Base-by-base conservation (phyloP, 2,329 filamentous ascomycete genomes). In the Lecanicillium sp. region DNA sequence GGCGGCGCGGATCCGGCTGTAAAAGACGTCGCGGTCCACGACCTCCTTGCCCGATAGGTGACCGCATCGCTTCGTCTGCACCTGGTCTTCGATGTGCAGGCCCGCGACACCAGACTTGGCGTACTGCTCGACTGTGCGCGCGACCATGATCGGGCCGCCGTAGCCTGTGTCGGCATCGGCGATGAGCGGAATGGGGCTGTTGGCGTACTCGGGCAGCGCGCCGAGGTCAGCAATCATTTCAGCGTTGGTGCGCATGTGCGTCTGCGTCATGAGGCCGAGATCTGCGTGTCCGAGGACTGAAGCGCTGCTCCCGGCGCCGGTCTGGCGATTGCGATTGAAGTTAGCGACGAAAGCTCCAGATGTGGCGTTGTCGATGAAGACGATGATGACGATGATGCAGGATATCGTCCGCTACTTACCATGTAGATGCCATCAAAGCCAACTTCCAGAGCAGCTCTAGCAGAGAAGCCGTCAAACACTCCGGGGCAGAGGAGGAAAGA, bases 341-440 rank as follows among this genome's bases (percentile, higher is more conserved):
- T 32, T 5, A 15, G 8, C 14, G 4, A 20, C 9, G 25, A 28
- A 9, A 27, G 28, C 18, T 13, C 28, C 17, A 12, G 11, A 7
- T 17, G 14, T 28, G 6, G 33, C 11, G 12, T 35, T 32, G 33
- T 33, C 10, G 4, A 22, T 4, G 9, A 12, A 25, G 29, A 17
- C 10, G 15, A 4, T 17, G 20, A 7, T 8, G 9, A 4, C 10
- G 6, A 17, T 19, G n/a, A 22, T 6, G 18, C 13, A 6, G 17
- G 3, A 7, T 7, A 25, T 25, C 11, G 11, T 6, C 22, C 6
- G 22, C 11, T 25, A 43, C 64, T 32, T 59, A 80, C 78, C 79
- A 84, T 84, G 61, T 84, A 84, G 29, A 84, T 54, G 40, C 67
- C 71, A 33, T 81, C 71, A 43, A 81, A 82, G 5, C 78, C 79